Base-by-base conservation (phyloP, 352 stramenopile genomes). In the Globisporangium nunn region DNA sequence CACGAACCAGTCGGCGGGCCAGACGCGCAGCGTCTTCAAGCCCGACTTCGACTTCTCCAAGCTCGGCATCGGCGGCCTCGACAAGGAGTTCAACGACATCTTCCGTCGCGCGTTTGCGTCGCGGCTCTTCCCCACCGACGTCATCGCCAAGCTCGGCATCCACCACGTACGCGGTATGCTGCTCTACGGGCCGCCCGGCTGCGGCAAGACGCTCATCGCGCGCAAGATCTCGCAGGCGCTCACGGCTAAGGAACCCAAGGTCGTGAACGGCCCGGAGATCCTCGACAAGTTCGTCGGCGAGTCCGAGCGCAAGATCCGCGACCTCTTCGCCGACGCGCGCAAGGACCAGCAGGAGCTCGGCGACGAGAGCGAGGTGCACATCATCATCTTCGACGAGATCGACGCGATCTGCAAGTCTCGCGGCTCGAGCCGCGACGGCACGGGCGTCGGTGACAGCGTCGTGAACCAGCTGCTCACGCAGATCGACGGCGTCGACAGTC, bases 341-440 rank as follows among this genome's bases (percentile, higher is more conserved):
- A 69, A 88, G 56, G 85, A 94, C 56, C 81, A 94, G 55, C 72
- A 94, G 51, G 85, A 97, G 51, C 66, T 97, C 23, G 97, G 96
- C 51, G 97, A 99, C 59, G 91, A 98, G 55, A 98, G 85, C 55
- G 97, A 98, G 62, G 85, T 99, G 51, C 97, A 99, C 71, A 99
- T 99, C 68, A 98, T 99, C 68, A 99, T 99, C 69, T 98, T 99
- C 65, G 97, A 99, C 75, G 97, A 99, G 74, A 99, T 99, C 73
- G 98, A 99, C 80, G 97, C 98, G 37, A 99, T 99, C 72, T 99
- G 95, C 71, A 99, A 99, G 70, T 64, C 89, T 50, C 91, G 98
- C 72, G 97, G 97, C 53, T 87, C 76, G 49, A 91, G 79, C 50
- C 81, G 84, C 44, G 95, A 98, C 65, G 85, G 96, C 53, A 99